phyloP scores from a whole-genome alignment of 768 basidiomycete genomes.

The Pulveroboletus sp. region DNA sequence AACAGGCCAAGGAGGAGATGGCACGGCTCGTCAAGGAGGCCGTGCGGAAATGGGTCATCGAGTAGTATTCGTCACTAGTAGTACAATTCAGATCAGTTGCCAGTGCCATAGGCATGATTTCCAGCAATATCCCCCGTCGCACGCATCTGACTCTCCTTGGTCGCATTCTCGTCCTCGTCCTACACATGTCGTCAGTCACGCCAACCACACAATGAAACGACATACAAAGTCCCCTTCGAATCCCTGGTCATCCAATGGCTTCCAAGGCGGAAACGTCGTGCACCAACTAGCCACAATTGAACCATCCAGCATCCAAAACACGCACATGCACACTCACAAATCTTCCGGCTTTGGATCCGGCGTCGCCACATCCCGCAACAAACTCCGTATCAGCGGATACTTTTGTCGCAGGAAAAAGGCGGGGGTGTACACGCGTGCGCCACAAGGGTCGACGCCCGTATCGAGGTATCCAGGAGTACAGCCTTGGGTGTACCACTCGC shows the following conservation, averaged over 20 bases:
- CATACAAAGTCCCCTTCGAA: neutral
- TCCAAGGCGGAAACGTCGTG: slow-evolving; percentile 10
- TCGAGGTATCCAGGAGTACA: neutral
- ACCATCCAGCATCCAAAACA: no score
- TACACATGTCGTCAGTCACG: neutral
- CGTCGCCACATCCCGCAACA: slow-evolving; percentile 9
- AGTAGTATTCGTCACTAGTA: slow-evolving; percentile 10
- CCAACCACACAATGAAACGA: neutral
- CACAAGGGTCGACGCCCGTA: neutral
- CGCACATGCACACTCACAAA: slow-evolving; percentile 5
- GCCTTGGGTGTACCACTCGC: slow-evolving; percentile 8
- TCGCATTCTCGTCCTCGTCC: neutral
- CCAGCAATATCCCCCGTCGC: slow-evolving; percentile 1
- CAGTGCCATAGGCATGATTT: neutral
- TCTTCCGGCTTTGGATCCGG: slow-evolving; percentile 9
- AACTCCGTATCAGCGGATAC: slow-evolving; percentile 4
- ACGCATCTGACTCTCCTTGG: neutral
- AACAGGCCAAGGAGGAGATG: slow-evolving; percentile 78
- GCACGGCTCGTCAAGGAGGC: slow-evolving; percentile 66
- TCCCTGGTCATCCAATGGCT: slow-evolving; percentile 12
- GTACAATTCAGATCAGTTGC: neutral
- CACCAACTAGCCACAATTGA: slow-evolving; percentile 14
- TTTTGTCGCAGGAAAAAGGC: slow-evolving; percentile 10
- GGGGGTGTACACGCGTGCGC: no score
- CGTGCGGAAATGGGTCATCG: slow-evolving; percentile 74